A percentile compares a stretch with the other conserved stretches of the same genome.
These are phyloP conservation scores for Sporothrix variecibatus DNA, from an alignment of 2,329 filamentous ascomycete genomes.

Conservation along the genomic window DNA sequence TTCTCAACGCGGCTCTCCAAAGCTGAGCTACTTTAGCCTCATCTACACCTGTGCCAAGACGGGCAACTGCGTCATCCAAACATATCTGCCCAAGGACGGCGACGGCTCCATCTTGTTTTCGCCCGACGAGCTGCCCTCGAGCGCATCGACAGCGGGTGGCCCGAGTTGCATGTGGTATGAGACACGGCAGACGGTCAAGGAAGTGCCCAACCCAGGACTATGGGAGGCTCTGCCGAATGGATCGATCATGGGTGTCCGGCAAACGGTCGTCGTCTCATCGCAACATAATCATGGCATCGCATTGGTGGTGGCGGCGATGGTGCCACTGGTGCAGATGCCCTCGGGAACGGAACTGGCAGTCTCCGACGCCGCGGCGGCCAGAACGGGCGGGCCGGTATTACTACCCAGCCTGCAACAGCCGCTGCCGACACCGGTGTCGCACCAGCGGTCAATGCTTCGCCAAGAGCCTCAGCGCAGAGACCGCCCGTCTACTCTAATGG, in stretches of 20 bases:
- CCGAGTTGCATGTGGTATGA: constrained; percentile 55
- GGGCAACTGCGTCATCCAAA: constrained; percentile 65
- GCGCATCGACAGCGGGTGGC: constrained; percentile 36
- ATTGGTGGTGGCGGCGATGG: background rate
- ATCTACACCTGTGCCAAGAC: constrained; percentile 63
- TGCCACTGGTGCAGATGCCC: background rate
- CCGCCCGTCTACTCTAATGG: background rate
- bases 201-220: constrained; percentile 61
- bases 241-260: constrained; percentile 64
- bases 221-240: constrained; percentile 66
- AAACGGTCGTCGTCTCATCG: constrained; percentile 20
- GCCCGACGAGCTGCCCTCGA: constrained; percentile 45
- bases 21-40: constrained; percentile 64
- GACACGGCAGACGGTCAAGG: constrained; percentile 53
- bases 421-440: too few species aligned
- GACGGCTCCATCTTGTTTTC: constrained; percentile 62
- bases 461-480: background rate
- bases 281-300: background rate
- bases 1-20: constrained; percentile 56
- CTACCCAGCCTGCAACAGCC: background rate
- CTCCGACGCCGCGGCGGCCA: constrained; percentile 19
- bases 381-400: background rate
- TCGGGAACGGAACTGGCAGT: constrained; percentile 30
- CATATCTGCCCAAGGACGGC: constrained; percentile 57
- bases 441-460: background rate